These are phyloP conservation scores for Aspergillus sp. DNA, from an alignment of 2,329 filamentous ascomycete genomes.

Conservation along the genomic window DNA sequence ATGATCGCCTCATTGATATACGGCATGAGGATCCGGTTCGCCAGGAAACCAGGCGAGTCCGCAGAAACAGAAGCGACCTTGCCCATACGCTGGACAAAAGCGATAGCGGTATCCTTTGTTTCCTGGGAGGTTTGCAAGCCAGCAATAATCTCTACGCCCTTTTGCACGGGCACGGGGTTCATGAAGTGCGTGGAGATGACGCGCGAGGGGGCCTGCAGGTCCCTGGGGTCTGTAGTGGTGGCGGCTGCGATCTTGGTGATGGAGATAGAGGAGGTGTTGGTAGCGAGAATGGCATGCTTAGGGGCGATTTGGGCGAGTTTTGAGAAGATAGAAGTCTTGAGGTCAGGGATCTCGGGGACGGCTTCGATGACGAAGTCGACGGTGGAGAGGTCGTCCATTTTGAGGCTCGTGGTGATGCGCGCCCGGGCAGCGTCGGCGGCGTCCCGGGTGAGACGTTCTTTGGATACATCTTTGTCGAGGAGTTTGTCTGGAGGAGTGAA, in stretches of 20 bases:
- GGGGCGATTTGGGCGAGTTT: constrained; percentile 79
- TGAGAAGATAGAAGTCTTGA: constrained; percentile 87
- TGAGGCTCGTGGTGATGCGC: constrained; percentile 69
- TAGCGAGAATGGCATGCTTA: constrained; percentile 84
- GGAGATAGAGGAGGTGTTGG: constrained; percentile 97
- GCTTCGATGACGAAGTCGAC: constrained; percentile 98
- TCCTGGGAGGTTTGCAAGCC: constrained; percentile 84
- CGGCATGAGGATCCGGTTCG: constrained; percentile 96
- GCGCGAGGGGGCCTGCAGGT: constrained; percentile 78
- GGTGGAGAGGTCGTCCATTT: constrained; percentile 73
- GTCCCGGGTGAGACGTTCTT: constrained; percentile 79
- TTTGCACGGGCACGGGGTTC: constrained; percentile 97
- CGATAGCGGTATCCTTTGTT: constrained; percentile 79
- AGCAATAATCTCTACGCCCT: constrained; percentile 96
- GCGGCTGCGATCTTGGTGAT: constrained; percentile 94
- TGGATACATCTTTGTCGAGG: constrained; percentile 86
- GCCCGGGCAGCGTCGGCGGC: constrained; percentile 73
- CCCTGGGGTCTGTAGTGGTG: constrained; percentile 74
- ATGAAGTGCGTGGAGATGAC: constrained; percentile 98
- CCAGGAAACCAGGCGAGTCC: constrained; percentile 90
- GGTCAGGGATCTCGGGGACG: constrained; percentile 83
- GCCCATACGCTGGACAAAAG: constrained; percentile 87
- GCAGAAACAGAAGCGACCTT: constrained; percentile 86
- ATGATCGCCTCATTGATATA: constrained; percentile 99
- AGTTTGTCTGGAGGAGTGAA: constrained; percentile 71